Evolutionary conservation across 2,329 filamentous ascomycete genomes (phyloP), one percentile per base, ranked within the genome.

Genomic region (Penicillium sp.): DNA sequence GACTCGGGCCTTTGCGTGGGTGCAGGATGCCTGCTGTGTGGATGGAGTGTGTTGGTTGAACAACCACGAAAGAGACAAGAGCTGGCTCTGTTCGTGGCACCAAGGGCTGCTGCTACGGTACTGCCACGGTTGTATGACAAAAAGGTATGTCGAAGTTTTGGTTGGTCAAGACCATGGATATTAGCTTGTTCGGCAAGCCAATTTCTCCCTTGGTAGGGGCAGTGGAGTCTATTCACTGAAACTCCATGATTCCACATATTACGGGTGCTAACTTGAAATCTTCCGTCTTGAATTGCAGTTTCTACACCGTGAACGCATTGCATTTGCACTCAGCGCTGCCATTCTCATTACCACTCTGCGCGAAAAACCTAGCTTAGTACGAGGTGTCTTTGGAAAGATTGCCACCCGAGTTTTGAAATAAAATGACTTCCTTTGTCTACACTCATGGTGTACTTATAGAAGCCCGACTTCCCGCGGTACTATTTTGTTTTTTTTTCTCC

Each of bases 11-110:
- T 89, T 8, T 90, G 87, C 59, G 81, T 94, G 8, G 80, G 80
- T 6, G 70, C 77, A 0, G 88, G 88, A 5, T 91, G 88, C 66
- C 66, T 82, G 46, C 71, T 89, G 37, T 94, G 88, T 63, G 89
- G 89, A 3, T 89, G 85, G 84, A 90, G 87, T 68, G 82, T 93
- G 39, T 72, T 94, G 39, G 69, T 89, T 33, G 89, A 94, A 74
- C 80, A 66, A 61, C 58, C 76, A 4, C 73, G 75, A 39, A 78
- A 86, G 53, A 76, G 85, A 48, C 83, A 85, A 60, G 88, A 94
- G 62, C 79, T 94, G 62, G 81, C 84, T 7, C 75, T 93, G 35
- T 94, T 94, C 64, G 88, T 93, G 38, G 82, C 86, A 18, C 89
- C 89, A 0, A 77, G 88, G 53, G 89, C 88, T 11, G 73, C 88